Conservation (phyloP, 1,139 yeast species). For the Taphrina confusa region DNA sequence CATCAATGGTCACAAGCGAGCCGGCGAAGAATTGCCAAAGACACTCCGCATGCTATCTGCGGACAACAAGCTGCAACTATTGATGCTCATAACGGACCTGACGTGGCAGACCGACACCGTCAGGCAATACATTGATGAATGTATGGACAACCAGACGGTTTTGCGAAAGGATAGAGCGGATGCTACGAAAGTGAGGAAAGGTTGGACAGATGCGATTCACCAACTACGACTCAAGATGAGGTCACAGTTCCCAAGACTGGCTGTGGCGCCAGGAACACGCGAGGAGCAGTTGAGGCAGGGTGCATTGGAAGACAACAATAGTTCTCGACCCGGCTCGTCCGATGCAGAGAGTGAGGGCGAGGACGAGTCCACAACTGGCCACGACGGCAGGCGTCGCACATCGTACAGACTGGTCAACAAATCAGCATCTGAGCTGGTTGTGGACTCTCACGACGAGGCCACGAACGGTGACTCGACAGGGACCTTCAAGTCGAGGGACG, state of each 20-base stretch:
- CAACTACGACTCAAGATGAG: slow-evolving; percentile 19
- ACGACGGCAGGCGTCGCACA: not conserved
- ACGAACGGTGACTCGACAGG: not conserved
- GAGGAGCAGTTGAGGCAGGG: slow-evolving; percentile 14
- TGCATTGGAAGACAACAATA: not conserved
- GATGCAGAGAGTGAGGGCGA: slow-evolving; percentile 44
- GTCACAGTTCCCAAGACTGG: slow-evolving; percentile 20
- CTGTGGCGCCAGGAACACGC: not conserved
- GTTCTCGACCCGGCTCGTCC: slow-evolving; percentile 1
- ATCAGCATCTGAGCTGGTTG: slow-evolving; percentile 9
- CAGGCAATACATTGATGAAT: slow-evolving; percentile 65
- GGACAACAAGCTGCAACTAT: slow-evolving; percentile 55
- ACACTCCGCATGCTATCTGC: slow-evolving; percentile 55
- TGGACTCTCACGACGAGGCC: slow-evolving; percentile 42
- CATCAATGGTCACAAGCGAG: not conserved
- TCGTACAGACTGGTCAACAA: not conserved
- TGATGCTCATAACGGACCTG: slow-evolving; percentile 60
- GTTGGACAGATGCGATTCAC: slow-evolving; percentile 36
- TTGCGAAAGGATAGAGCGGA: slow-evolving; percentile 72
- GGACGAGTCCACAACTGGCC: slow-evolving; percentile 28
- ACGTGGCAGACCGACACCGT: slow-evolving; percentile 61
- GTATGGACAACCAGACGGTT: slow-evolving; percentile 64
- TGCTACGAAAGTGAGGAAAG: slow-evolving; percentile 61
- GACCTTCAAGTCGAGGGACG: slow-evolving; percentile 12
- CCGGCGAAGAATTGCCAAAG: slow-evolving; percentile 53